These are phyloP conservation scores for Ophiorrhiza pumila DNA, from an alignment of 257 asterid genomes.

Conservation along the genomic window DNA sequence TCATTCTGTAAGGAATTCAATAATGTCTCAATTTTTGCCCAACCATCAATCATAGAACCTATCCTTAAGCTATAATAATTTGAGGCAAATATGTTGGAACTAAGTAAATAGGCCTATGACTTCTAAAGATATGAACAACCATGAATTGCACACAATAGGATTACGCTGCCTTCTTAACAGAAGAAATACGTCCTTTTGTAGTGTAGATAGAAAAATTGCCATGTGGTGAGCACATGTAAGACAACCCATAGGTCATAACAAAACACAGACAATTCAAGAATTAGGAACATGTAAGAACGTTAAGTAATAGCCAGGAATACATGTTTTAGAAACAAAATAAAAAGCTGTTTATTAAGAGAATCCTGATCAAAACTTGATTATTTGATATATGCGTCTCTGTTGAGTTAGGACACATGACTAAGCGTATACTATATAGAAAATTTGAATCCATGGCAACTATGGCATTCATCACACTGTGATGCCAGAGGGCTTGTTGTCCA, in stretches of 20 bases:
- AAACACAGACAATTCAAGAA: background rate
- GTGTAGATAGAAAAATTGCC: background rate
- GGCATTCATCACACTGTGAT: background rate
- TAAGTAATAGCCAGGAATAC: background rate
- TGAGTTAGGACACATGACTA: background rate
- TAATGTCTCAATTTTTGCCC: constrained; percentile 9
- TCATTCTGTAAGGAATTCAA: constrained; percentile 62
- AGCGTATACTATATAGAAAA: background rate
- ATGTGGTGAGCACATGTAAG: background rate
- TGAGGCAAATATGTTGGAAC: background rate
- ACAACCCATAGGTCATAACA: background rate
- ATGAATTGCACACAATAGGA: background rate
- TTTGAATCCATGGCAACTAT: background rate
- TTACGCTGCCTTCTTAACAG: background rate
- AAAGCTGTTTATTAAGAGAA: background rate
- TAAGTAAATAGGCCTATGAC: background rate
- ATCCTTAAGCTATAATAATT: background rate
- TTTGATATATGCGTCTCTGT: background rate
- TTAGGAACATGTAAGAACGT: background rate
- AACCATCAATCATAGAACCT: background rate
- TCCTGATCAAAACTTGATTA: background rate
- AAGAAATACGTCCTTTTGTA: background rate
- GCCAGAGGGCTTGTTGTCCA: background rate
- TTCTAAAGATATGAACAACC: background rate
- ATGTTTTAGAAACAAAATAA: background rate